These are phyloP conservation scores for Flaveria bidentis DNA, from an alignment of 129 eudicot species.

Conservation along the genomic window DNA sequence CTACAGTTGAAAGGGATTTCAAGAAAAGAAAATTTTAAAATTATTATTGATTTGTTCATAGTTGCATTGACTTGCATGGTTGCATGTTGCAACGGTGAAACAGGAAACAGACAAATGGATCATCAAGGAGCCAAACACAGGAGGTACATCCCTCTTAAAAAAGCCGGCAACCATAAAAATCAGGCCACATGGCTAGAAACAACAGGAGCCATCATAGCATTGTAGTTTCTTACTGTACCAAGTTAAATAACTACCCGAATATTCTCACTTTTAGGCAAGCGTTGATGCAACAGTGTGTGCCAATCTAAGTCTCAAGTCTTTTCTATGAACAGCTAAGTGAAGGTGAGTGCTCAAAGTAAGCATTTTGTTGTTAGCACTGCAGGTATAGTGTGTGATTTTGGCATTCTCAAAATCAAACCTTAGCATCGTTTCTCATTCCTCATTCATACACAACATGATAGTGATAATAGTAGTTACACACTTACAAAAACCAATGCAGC, in stretches of 20 bases:
- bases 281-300: background rate
- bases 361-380: background rate
- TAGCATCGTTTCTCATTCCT: background rate
- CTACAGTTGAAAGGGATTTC: background rate
- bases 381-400: background rate
- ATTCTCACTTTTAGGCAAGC: background rate
- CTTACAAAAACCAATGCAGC: background rate
- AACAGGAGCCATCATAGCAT: background rate
- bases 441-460: background rate
- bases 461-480: background rate
- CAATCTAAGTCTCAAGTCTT: background rate
- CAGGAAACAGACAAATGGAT: background rate
- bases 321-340: background rate
- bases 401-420: background rate
- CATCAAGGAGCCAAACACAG: background rate
- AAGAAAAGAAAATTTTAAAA: background rate
- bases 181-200: background rate
- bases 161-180: background rate
- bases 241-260: background rate
- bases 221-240: background rate
- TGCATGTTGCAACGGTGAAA: background rate
- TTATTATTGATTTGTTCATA: background rate
- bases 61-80: conserved; percentile 1
- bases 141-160: background rate
- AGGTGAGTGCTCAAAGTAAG: background rate